Base-by-base conservation (phyloP, 1,284 basidiomycete genomes). In the Heterobasidion occidentale region DNA sequence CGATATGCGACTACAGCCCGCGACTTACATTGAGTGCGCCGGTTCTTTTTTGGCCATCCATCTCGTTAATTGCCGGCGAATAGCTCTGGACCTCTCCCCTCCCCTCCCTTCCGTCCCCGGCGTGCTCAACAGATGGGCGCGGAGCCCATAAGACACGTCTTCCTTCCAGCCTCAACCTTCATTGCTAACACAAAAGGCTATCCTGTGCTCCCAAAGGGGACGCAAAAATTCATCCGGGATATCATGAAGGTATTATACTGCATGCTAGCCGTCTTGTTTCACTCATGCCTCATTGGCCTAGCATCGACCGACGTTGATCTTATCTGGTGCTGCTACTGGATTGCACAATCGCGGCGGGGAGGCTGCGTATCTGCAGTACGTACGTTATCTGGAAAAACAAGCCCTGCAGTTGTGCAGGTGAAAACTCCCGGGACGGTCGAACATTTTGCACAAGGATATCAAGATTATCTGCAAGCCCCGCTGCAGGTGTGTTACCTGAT, bases 141-240 rank as follows among this genome's bases (percentile, higher is more conserved):
- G 9, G 97, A 99, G 71, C 91, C 94, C 1, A 86, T 96, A 6
- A 81, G 85, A 51, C 82, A 93, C 66, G 79, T 99, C 56, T 92
- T 92, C 72, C 75, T 99, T 1, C 95, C 97, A 3, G 86, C 93
- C 2, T 84, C 86, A 4, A 83, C 91, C 9, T 99, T 98, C 70
- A 94, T 99, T 61, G 87, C 94, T 11, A 99, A 99, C 70, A 84
- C 88, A 36, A 97, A 98, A 72, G 96, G 94, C 3, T 99, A 97
- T 69, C 97, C 97, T 0, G 97, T 99, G 1, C 79, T 99, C 14
- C 90, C 91, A 17, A 99, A 98, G 73, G 86, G 86, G 14, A 89
- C 90, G 5, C 95, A 98, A 65, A 79, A 80, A 0, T 97, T 98
- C 72, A 80, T 97, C 53, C 85, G 89, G 58, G 86, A 92, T 61